A percentile compares a stretch with the other conserved stretches of the same genome.
Evolutionary conservation across 805 yeast genomes (phyloP).

Genomic region (Grigorovia yakushimaensis): DNA sequence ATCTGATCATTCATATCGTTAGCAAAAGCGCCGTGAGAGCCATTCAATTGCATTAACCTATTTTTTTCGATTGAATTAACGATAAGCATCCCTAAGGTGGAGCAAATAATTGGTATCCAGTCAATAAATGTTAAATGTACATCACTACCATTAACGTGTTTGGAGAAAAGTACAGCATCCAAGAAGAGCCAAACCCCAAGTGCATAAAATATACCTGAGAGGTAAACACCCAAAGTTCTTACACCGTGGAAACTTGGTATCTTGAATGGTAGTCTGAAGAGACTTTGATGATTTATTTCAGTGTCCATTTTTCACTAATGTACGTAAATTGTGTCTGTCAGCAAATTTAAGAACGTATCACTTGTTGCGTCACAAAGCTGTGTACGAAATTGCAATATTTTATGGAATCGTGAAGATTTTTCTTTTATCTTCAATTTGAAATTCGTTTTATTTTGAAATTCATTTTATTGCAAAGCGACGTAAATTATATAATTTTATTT

Average conservation of each 20-base stretch:
- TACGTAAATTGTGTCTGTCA: no score
- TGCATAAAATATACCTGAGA: slow-evolving; percentile 71
- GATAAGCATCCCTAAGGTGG: slow-evolving; percentile 81
- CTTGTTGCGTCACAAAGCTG: neutral
- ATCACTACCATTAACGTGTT: slow-evolving; percentile 71
- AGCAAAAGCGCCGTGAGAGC: slow-evolving; percentile 28
- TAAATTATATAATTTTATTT: no score
- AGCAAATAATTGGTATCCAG: slow-evolving; percentile 90
- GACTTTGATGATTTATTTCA: slow-evolving; percentile 35
- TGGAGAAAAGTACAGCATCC: slow-evolving; percentile 82
- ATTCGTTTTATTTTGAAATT: no score
- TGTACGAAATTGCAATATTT: no score
- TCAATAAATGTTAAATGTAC: slow-evolving; percentile 88
- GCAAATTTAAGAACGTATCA: neutral
- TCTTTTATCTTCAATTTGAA: neutral
- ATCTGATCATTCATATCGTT: slow-evolving; percentile 39
- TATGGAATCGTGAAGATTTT: no score
- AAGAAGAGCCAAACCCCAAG: slow-evolving; percentile 82
- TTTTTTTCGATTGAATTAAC: slow-evolving; percentile 39
- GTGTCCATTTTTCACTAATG: slow-evolving; percentile 23
- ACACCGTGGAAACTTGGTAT: slow-evolving; percentile 64
- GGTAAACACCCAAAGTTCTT: slow-evolving; percentile 64
- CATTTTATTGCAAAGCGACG: neutral
- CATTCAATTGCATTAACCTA: slow-evolving; percentile 31
- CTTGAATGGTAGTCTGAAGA: slow-evolving; percentile 58